phyloP scores from a whole-genome alignment of 208 protist species.

The Lotmaria passim region DNA sequence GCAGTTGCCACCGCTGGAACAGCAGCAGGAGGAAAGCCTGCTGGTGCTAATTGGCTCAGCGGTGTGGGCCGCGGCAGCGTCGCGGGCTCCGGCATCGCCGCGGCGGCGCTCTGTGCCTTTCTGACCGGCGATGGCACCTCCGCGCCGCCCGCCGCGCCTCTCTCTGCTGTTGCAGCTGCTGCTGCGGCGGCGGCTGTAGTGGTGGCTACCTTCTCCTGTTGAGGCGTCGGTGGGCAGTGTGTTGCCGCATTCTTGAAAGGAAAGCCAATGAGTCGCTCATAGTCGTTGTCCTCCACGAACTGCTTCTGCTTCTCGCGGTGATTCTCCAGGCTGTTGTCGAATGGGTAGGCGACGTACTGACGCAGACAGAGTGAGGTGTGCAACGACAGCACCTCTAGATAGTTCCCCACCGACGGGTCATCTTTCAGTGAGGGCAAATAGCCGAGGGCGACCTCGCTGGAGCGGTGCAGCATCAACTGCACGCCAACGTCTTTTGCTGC shows the following conservation, averaged over 20 bases:
- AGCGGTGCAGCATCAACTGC: conserved; percentile 44
- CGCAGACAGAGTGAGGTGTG: conserved; percentile 71
- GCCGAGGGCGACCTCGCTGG: conserved; percentile 28
- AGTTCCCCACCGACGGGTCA: conserved; percentile 27
- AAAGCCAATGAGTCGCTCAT: conserved; percentile 60
- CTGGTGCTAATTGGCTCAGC: neutral
- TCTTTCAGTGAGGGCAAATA: conserved; percentile 15
- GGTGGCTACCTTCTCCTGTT: no score
- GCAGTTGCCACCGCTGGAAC: neutral
- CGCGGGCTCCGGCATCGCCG: conserved; percentile 15
- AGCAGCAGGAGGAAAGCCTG: neutral
- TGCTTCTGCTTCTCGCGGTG: conserved; percentile 69
- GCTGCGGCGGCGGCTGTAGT: neutral
- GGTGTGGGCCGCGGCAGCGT: conserved; percentile 22
- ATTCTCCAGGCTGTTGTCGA: conserved; percentile 68
- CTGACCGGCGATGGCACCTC: neutral
- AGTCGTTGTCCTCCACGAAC: conserved; percentile 81
- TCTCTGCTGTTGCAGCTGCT: neutral
- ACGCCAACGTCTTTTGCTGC: conserved; percentile 45
- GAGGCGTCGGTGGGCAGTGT: conserved; percentile 9
- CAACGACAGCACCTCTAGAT: conserved; percentile 73
- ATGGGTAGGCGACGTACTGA: conserved; percentile 80
- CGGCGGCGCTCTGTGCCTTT: neutral
- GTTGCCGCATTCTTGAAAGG: conserved; percentile 29
- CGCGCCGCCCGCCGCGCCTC: neutral